These are phyloP conservation scores for Zoysia pacifica DNA, from an alignment of 176 grass and related monocot species.

Conservation along the genomic window DNA sequence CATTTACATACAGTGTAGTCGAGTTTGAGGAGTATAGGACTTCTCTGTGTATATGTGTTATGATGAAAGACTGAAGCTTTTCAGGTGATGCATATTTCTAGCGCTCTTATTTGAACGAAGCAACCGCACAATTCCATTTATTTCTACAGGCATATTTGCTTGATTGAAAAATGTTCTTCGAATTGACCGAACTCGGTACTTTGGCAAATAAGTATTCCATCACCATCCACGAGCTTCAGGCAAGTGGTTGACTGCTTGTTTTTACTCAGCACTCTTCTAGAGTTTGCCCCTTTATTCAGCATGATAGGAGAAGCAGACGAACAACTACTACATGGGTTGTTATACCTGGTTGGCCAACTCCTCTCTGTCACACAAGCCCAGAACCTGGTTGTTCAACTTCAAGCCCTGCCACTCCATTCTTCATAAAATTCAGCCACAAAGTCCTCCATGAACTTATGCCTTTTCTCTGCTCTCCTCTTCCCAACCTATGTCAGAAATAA, in stretches of 20 bases:
- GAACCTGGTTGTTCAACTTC: slow-evolving; percentile 47
- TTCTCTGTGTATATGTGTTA: slow-evolving; percentile 33
- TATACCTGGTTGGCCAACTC: slow-evolving; percentile 46
- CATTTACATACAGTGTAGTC: slow-evolving; percentile 33
- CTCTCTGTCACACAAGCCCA: slow-evolving; percentile 45
- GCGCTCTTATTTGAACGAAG: slow-evolving; percentile 14
- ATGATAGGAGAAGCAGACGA: not conserved
- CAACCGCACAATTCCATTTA: slow-evolving; percentile 3
- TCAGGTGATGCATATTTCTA: slow-evolving; percentile 29
- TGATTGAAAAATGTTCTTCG: not conserved
- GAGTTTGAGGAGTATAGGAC: slow-evolving; percentile 22
- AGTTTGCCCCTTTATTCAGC: slow-evolving; percentile 1
- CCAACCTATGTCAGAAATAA: slow-evolving; percentile 54
- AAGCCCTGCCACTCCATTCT: slow-evolving; percentile 84
- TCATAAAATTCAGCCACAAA: slow-evolving; percentile 87
- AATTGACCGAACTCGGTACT: not conserved
- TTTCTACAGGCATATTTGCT: not conserved
- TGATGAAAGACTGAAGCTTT: slow-evolving; percentile 33
- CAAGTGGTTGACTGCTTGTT: not conserved
- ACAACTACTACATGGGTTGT: slow-evolving; percentile 16
- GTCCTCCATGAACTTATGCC: slow-evolving; percentile 81
- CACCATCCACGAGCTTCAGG: not conserved
- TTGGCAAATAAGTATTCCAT: not conserved
- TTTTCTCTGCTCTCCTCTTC: slow-evolving; percentile 82
- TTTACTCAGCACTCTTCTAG: not conserved